Percentiles rank a stretch among this genome's conserved stretches.
Evolutionary conservation across 2,329 filamentous ascomycete genomes (phyloP).

Genomic region (Lasiodiplodia hormozganensis): DNA sequence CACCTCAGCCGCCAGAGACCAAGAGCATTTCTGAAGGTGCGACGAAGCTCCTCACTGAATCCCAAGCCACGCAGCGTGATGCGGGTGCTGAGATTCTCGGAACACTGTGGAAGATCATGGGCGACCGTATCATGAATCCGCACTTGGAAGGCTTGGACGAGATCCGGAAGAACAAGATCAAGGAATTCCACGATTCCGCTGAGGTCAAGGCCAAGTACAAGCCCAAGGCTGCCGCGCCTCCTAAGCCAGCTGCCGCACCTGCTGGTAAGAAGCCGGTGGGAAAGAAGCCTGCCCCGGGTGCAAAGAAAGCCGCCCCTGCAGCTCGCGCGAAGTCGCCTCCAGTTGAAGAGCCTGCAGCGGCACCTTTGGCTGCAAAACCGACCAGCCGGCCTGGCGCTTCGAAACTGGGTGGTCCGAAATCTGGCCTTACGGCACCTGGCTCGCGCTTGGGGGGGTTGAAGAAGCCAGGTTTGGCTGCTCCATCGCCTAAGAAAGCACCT

Average conservation of each 20-base stretch:
- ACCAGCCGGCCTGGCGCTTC: conserved; percentile 58
- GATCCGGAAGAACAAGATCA: conserved; percentile 93
- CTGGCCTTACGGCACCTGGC: conserved; percentile 44
- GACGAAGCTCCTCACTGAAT: conserved; percentile 90
- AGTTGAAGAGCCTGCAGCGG: conserved; percentile 55
- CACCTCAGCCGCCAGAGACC: conserved; percentile 84
- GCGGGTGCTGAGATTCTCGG: conserved; percentile 92
- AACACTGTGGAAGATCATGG: conserved; percentile 98
- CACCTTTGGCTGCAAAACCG: conserved; percentile 65
- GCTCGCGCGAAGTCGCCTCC: conserved; percentile 39
- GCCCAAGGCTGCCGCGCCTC: conserved; percentile 75
- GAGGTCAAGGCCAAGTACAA: conserved; percentile 91
- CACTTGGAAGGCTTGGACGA: conserved; percentile 93
- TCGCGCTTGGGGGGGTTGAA: conserved; percentile 50
- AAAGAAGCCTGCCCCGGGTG: conserved; percentile 59
- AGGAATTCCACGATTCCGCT: conserved; percentile 84
- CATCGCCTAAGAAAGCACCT: conserved; percentile 37
- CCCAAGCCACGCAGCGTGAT: conserved; percentile 81
- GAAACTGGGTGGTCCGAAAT: conserved; percentile 51
- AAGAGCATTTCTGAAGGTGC: conserved; percentile 83
- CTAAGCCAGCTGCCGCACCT: conserved; percentile 63
- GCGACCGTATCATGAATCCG: conserved; percentile 92
- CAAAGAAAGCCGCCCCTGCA: conserved; percentile 60
- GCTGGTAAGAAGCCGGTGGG: conserved; percentile 54
- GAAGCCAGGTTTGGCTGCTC: conserved; percentile 44